These are phyloP conservation scores for Candida bentonensis DNA, from an alignment of 805 yeast species.

Conservation along the genomic window DNA sequence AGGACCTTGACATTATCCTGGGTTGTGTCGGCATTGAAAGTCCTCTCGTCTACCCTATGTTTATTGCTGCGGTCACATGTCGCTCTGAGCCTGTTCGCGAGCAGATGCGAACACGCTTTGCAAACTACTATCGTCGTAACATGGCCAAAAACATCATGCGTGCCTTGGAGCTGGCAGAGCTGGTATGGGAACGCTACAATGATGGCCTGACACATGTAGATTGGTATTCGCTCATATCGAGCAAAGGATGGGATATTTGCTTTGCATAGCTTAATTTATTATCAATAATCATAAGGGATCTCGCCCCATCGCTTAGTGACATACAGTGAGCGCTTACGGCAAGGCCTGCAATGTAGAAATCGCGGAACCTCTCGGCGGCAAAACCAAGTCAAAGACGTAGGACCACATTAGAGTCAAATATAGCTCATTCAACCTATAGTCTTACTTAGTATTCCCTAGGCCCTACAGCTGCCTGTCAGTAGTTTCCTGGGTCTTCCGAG, in stretches of 20 bases:
- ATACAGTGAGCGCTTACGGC: no score
- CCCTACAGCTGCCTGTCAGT: no score
- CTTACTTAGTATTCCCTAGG: no score
- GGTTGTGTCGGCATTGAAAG: conserved; percentile 50
- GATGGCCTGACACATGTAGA: conserved; percentile 48
- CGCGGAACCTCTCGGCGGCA: no score
- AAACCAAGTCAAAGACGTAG: no score
- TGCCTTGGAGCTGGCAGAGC: conserved; percentile 25
- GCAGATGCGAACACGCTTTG: conserved; percentile 33
- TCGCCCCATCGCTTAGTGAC: no score
- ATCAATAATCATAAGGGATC: no score
- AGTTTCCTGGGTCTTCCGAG: no score
- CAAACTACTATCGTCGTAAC: conserved; percentile 42
- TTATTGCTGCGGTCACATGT: conserved; percentile 61
- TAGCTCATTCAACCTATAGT: no score
- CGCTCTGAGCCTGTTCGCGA: conserved; percentile 34
- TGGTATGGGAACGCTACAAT: conserved; percentile 26
- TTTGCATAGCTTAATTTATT: conserved; percentile 35
- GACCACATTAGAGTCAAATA: no score
- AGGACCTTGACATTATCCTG: conserved; percentile 45
- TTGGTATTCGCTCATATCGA: conserved; percentile 53
- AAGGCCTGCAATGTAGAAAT: no score
- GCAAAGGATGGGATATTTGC: conserved; percentile 62
- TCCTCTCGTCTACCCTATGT: conserved; percentile 57
- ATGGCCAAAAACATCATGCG: conserved; percentile 48